Percentiles rank a stretch among this genome's conserved stretches.
Evolutionary conservation across 2,329 filamentous ascomycete genomes (phyloP).

Genomic region (Pyricularia sp.): DNA sequence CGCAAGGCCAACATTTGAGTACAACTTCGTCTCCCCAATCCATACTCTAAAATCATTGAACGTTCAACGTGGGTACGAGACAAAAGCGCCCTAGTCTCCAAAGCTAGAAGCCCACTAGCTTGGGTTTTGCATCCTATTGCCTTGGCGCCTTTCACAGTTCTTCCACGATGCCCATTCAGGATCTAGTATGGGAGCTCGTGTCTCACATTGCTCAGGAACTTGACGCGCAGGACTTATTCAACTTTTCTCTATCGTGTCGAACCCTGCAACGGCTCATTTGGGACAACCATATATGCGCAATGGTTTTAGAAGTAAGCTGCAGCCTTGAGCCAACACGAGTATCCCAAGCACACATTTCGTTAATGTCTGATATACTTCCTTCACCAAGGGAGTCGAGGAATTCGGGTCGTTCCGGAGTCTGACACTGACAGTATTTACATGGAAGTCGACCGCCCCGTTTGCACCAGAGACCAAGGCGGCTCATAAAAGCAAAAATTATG

Average conservation of each 20-base stretch:
- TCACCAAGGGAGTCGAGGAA: not conserved
- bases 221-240: constrained; percentile 46
- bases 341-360: not conserved
- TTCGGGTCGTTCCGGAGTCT: not conserved
- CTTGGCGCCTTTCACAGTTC: not conserved
- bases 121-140: not conserved
- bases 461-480: constrained; percentile 24
- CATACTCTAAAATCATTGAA: not conserved
- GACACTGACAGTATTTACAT: constrained; percentile 7
- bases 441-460: constrained; percentile 22
- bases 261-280: constrained; percentile 39
- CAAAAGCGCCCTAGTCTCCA: not conserved
- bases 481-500: constrained; percentile 25
- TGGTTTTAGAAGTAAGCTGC: constrained; percentile 44
- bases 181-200: not conserved
- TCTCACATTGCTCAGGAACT: constrained; percentile 40
- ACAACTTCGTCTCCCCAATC: not conserved
- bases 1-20: not conserved
- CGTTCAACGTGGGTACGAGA: not conserved
- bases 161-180: not conserved
- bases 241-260: constrained; percentile 42
- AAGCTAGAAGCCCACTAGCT: not conserved
- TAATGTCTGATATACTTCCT: not conserved
- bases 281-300: constrained; percentile 46
- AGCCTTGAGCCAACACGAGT: constrained; percentile 12